A percentile compares a stretch with the other conserved stretches of the same genome.
phyloP scores from a whole-genome alignment of 2,329 filamentous ascomycete species.

The Epichloe amarillans region DNA sequence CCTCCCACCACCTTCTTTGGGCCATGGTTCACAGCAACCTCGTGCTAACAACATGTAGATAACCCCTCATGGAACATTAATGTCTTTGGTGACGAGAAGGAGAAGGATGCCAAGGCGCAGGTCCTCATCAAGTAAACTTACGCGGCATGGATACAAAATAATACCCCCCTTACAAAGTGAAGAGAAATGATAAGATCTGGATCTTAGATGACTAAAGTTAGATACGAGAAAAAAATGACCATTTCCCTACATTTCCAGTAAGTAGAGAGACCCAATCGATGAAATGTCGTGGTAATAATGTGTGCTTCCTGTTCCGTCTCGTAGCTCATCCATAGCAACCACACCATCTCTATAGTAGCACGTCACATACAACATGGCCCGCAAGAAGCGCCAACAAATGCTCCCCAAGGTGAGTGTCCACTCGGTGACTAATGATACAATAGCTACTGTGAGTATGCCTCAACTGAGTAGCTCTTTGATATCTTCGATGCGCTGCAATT shows the following conservation, averaged over 20 bases:
- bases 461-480: constrained; percentile 76
- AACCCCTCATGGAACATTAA: constrained; percentile 42
- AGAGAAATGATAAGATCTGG: neutral
- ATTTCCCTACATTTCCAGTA: no score
- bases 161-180: neutral
- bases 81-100: constrained; percentile 39
- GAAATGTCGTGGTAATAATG: no score
- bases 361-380: neutral
- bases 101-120: constrained; percentile 35
- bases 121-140: constrained; percentile 23
- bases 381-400: neutral
- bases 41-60: constrained; percentile 18
- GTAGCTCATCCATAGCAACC: neutral
- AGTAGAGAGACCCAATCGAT: no score
- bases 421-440: neutral
- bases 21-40: constrained; percentile 4
- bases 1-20: neutral
- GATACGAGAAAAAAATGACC: neutral
- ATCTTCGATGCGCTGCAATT: constrained; percentile 78
- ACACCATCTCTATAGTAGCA: no score
- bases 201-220: neutral
- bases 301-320: no score
- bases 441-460: constrained; percentile 5
- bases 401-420: neutral
- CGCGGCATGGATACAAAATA: neutral